Conservation (phyloP, 2,329 filamentous ascomycete species). For the Aspergillaceae sp. region DNA sequence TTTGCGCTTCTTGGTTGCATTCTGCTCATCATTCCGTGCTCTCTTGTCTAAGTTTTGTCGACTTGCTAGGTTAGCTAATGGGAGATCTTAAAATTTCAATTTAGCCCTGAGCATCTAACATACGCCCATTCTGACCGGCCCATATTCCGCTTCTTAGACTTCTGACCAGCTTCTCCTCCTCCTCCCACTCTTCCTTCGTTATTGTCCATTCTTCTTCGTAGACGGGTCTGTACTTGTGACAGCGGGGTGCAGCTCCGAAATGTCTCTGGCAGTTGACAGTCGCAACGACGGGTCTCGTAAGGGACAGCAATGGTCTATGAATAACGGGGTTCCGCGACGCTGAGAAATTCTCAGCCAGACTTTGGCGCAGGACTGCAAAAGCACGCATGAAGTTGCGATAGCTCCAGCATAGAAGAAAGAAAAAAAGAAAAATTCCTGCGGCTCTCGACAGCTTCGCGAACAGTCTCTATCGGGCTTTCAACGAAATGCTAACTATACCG, state of each 20-base stretch:
- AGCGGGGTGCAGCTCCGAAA: not conserved
- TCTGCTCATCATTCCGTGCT: slow-evolving; percentile 42
- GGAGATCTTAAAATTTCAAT: not conserved
- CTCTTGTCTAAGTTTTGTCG: slow-evolving; percentile 46
- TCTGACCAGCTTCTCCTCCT: slow-evolving; percentile 25
- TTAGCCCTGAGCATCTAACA: slow-evolving; percentile 14
- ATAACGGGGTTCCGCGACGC: not conserved
- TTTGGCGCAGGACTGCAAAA: slow-evolving; percentile 13
- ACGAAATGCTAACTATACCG: too few relatives aligned
- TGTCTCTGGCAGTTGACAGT: not conserved
- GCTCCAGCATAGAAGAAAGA: not conserved
- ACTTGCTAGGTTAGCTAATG: slow-evolving; percentile 44
- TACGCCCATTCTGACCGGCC: slow-evolving; percentile 59
- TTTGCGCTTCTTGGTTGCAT: slow-evolving; percentile 49
- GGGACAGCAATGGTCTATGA: not conserved
- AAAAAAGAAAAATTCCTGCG: slow-evolving; percentile 1
- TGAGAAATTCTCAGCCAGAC: slow-evolving; percentile 6
- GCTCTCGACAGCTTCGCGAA: slow-evolving; percentile 1
- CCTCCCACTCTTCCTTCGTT: slow-evolving; percentile 24
- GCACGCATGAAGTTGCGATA: slow-evolving; percentile 14
- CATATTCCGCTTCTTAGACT: slow-evolving; percentile 58
- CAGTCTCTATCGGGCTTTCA: not conserved
- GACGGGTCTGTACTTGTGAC: not conserved
- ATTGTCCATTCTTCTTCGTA: slow-evolving; percentile 22
- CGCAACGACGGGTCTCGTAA: not conserved